These are phyloP conservation scores for Gardenia jasminoides DNA, from an alignment of 257 asterid species.

Conservation along the genomic window DNA sequence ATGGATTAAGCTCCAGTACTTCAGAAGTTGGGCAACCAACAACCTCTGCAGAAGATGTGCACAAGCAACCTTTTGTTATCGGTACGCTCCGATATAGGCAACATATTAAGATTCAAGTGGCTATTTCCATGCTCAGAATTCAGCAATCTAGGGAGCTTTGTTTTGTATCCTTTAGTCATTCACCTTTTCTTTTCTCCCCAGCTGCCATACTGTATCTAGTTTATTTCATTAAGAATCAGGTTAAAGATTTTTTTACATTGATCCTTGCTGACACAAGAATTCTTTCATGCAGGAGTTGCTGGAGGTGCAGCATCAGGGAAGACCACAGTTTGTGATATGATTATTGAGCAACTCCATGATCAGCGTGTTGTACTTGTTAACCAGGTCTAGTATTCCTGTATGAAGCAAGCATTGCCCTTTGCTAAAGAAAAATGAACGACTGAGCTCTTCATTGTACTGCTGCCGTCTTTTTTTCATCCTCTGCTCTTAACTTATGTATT, in stretches of 20 bases:
- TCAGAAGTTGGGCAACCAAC: constrained; percentile 50
- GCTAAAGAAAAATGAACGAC: background rate
- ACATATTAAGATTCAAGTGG: background rate
- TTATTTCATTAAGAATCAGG: background rate
- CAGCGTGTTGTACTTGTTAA: constrained; percentile 98
- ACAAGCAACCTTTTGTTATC: constrained; percentile 86
- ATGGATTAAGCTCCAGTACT: constrained; percentile 32
- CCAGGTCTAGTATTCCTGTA: constrained; percentile 50
- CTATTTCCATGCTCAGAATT: background rate
- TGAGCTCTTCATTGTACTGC: background rate
- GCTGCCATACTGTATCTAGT: background rate
- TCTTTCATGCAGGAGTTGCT: constrained; percentile 67
- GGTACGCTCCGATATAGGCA: constrained; percentile 43
- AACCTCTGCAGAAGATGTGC: constrained; percentile 51
- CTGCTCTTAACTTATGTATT: background rate
- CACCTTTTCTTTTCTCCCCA: background rate
- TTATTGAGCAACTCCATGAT: constrained; percentile 93
- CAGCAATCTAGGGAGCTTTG: background rate
- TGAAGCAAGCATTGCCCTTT: background rate
- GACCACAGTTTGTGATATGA: constrained; percentile 98
- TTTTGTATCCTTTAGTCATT: background rate
- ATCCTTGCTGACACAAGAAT: constrained; percentile 6
- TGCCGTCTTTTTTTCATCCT: background rate
- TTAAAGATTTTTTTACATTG: background rate
- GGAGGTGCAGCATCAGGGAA: constrained; percentile 99